Evolutionary conservation across 352 stramenopile genomes (phyloP).

Genomic region (Peronospora destructor): DNA sequence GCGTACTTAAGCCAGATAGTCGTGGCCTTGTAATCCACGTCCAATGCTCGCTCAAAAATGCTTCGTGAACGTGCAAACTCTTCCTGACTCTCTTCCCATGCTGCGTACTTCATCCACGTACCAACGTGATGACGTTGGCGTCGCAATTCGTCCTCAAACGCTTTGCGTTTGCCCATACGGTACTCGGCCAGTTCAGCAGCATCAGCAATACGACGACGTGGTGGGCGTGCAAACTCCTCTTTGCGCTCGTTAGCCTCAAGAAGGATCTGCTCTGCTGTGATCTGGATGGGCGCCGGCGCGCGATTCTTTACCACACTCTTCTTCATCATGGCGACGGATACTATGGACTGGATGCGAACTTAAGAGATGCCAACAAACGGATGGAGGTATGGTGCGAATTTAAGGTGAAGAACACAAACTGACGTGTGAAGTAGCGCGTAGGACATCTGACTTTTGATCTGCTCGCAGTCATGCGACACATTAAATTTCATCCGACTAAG

Average conservation of each 20-base stretch:
- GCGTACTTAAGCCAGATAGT: slow-evolving; percentile 98
- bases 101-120: slow-evolving; percentile 98
- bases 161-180: slow-evolving; percentile 88
- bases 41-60: slow-evolving; percentile 96
- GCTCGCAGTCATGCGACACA: too few species aligned
- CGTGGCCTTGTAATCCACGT: slow-evolving; percentile 94
- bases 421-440: too few species aligned
- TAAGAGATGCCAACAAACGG: background rate
- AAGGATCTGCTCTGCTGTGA: slow-evolving; percentile 98
- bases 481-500: too few species aligned
- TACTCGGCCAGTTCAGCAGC: slow-evolving; percentile 89
- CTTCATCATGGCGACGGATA: slow-evolving; percentile 47
- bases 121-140: slow-evolving; percentile 92
- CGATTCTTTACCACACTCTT: slow-evolving; percentile 95
- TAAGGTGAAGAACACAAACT: too few species aligned
- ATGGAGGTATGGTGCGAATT: too few species aligned
- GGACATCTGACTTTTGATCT: too few species aligned
- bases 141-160: slow-evolving; percentile 95
- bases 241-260: slow-evolving; percentile 88
- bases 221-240: slow-evolving; percentile 65
- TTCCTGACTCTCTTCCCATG: slow-evolving; percentile 97
- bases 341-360: background rate
- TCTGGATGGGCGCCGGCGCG: slow-evolving; percentile 97
- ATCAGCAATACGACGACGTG: slow-evolving; percentile 83
- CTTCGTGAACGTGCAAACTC: slow-evolving; percentile 95